Base-by-base conservation (phyloP, 164 flowering plant genomes). In the Aristolochia contorta region DNA sequence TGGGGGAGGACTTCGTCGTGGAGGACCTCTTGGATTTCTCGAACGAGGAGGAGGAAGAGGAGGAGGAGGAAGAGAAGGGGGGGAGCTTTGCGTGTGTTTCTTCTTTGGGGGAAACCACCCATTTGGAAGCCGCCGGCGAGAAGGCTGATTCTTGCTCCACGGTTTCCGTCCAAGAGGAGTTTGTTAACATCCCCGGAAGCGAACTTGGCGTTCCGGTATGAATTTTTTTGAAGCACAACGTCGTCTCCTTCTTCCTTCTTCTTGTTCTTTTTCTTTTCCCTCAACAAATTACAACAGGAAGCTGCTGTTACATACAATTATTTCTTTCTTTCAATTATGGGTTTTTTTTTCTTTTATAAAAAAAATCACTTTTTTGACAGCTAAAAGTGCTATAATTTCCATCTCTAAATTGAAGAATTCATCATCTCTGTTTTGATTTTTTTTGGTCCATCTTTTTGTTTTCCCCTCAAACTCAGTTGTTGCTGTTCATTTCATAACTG, bases 1-100 rank as follows among this genome's bases (percentile, higher is more conserved):
- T 61, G 12, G 67, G 62, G 2, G 89, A 89, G 4, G 93, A 86
- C 30, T 83, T 85, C 19, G 76, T 78, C 9, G 84, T 86, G 0
- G 96, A 89, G 19, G 86, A 75, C 47, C 71, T 89, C 23, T 79
- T 86, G 1, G 87, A 89, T 65, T 77, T 89, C 55, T 74, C 86
- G 13, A 77, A 78, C 16, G 82, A 65, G 13, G 80, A 82, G 32
- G 67, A 60, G 37, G 77, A 72, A 16, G 82, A 73, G 22, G 82
- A 79, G 53, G 78, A 72, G 16, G 79, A 73, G 30, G 84, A 68
- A 25, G 59, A 65, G 27, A 62, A 74, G 46, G 73, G 64, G 16
- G 22, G 32, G 20, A 37, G 49, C 20, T 67, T 53, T 18, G 25
- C 56, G 1, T 77, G 78, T 56, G 37, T 25, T 43, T 75, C 71